Evolutionary conservation across 2,329 filamentous ascomycete species (phyloP).

Genomic region (Teratosphaeriaceae sp.): DNA sequence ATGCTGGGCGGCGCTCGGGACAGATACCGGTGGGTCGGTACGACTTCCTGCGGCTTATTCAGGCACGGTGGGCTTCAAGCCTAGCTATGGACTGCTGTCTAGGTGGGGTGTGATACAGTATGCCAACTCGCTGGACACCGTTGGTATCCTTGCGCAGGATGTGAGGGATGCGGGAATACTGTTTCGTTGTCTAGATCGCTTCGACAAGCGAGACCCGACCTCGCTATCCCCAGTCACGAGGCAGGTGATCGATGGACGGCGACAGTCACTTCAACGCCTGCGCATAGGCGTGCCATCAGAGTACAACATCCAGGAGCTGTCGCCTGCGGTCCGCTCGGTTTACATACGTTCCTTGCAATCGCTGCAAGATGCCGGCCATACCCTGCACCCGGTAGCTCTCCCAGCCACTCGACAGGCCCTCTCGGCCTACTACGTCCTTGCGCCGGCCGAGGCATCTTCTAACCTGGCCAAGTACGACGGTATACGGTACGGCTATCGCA

Average conservation of each 20-base stretch:
- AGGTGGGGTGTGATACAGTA: constrained; percentile 84
- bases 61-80: constrained; percentile 78
- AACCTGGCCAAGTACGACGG: constrained; percentile 97
- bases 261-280: constrained; percentile 22
- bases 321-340: constrained; percentile 58
- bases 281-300: constrained; percentile 59
- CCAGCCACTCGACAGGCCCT: constrained; percentile 80
- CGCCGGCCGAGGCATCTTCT: constrained; percentile 88
- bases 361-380: constrained; percentile 60
- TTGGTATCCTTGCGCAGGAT: constrained; percentile 63
- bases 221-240: constrained; percentile 56
- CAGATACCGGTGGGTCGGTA: constrained; percentile 88
- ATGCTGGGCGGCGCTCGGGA: constrained; percentile 69
- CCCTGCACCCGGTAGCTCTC: constrained; percentile 68
- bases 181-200: constrained; percentile 47
- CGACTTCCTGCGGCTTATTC: constrained; percentile 83
- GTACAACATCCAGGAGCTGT: constrained; percentile 82
- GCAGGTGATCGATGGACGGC: constrained; percentile 29
- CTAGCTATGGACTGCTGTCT: constrained; percentile 81
- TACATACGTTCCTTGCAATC: constrained; percentile 59
- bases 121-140: constrained; percentile 87
- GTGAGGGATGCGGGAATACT: constrained; percentile 40
- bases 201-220: constrained; percentile 70
- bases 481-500: constrained; percentile 73
- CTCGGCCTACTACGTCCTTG: constrained; percentile 91